These are phyloP conservation scores for Pseudopyricularia cyperi DNA, from an alignment of 2,329 filamentous ascomycete genomes.

Conservation along the genomic window DNA sequence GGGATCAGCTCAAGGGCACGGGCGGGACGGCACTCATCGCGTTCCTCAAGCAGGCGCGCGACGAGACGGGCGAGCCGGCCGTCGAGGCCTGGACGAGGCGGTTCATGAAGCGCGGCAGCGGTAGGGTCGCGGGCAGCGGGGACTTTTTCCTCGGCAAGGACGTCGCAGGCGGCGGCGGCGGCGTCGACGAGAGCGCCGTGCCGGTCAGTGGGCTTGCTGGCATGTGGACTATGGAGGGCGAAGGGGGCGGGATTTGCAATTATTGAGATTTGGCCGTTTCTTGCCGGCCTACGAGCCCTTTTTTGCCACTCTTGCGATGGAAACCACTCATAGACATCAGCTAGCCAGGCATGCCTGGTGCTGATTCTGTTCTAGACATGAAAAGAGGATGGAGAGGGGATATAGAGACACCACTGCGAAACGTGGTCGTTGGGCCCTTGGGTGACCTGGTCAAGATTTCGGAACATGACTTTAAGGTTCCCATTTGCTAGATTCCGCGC, in stretches of 20 bases:
- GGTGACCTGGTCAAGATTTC: too few relatives aligned
- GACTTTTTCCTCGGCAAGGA: conserved; percentile 47
- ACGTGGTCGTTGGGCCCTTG: too few relatives aligned
- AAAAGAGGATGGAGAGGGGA: too few relatives aligned
- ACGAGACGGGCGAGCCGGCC: conserved; percentile 89
- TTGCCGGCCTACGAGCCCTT: too few relatives aligned
- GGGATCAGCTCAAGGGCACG: conserved; percentile 65
- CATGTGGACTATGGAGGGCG: conserved; percentile 79
- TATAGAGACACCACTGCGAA: too few relatives aligned
- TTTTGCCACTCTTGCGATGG: too few relatives aligned
- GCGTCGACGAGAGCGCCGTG: conserved; percentile 28
- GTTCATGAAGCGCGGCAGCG: conserved; percentile 35
- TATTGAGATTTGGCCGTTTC: conserved; percentile 21
- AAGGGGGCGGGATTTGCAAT: conserved; percentile 50
- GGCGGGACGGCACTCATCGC: conserved; percentile 90
- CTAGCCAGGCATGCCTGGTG: too few relatives aligned
- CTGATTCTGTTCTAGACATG: too few relatives aligned
- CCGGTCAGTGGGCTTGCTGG: conserved; percentile 60
- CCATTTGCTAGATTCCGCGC: too few relatives aligned
- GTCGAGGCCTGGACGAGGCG: conserved; percentile 51
- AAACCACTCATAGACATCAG: too few relatives aligned
- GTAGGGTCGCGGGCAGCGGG: conserved; percentile 31
- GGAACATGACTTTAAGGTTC: too few relatives aligned
- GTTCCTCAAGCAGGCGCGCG: conserved; percentile 89
- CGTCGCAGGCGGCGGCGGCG: conserved; percentile 24